Evolutionary conservation across 2,329 filamentous ascomycete species (phyloP), one percentile per base, ranked within the genome.

Genomic region (Fusarium sp.): DNA sequence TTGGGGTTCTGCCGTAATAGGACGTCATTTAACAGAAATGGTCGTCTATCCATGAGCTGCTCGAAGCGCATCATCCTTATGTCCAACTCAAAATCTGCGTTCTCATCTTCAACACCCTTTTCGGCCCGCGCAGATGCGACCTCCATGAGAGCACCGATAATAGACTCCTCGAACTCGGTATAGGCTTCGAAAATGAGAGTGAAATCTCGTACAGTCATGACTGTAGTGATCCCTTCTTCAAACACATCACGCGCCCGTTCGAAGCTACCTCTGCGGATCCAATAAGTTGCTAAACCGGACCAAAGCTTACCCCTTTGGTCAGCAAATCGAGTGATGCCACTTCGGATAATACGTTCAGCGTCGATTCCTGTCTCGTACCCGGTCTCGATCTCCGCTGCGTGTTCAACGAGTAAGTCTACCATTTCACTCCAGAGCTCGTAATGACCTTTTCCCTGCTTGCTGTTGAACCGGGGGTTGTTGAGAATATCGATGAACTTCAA

Each of bases 351-450:
- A 59, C 88, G 87, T 72, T 98, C 93, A 19, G 97, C 93, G 71
- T 97, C 89, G 69, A 98, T 92, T 29, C 92, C 93, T 13, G 86
- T 86, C 70, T 94, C 91, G 63, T 91, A 86, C 12, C 89, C 88
- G 6, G 92, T 91, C 70, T 95, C 87, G 44, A 99, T 88, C 38
- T 96, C 87, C 69, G 89, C 90, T 5, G 95, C 95, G 75, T 97
- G 92, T 58, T 91, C 91, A 39, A 99, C 96, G 41, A 99, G 82
- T 64, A 98, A 76, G 72, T 99, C 95, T 32, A 98, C 89, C 92
- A 99, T 96, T 75, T 99, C 95, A 64, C 88, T 95, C 95, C 95
- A 99, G 44, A 99, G 84, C 76, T 99, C 93, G 74, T 96, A 99
- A 62, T 94, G 92, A 1, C 95, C 94, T 77, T 97, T 97, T 58